Base-by-base conservation (phyloP, 2,329 filamentous ascomycete genomes). In the Canariomyces notabilis region DNA sequence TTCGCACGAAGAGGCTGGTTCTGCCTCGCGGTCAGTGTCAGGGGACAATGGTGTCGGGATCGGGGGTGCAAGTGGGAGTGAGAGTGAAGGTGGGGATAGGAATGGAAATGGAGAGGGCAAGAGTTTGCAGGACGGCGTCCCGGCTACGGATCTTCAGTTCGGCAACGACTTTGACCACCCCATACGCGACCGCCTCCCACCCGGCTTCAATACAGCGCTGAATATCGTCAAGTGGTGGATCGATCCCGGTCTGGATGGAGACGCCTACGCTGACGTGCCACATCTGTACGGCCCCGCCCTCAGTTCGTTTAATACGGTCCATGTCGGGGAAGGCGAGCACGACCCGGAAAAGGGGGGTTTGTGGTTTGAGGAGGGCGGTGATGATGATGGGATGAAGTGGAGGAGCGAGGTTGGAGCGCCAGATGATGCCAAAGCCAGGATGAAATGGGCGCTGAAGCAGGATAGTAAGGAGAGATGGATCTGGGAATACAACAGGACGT, bases 81-180 rank as follows among this genome's bases (percentile, higher is more conserved):
- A 61, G 59, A 8, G 42, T 36, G 52, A 46, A n/a, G n/a, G n/a
- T 2, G 51, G 56, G 26, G 51, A 55, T 35, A 44, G 49, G 40
- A 37, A 42, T 12, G 19, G 3, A n/a, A 31, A 14, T 15, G 50
- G 11, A 37, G 46, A 37, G 3, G 31, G 44, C 11, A 42, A 45
- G 12, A 32, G 38, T 8, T 51, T 61, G 15, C 36, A 49, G 26
- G 61, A 56, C 60, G 75, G 76, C 29, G 81, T 95, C 46, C 73
- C 74, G 3, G 89, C 80, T 36, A 67, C 78, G 20, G 82, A 94
- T 52, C 73, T 98, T 2, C 82, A 96, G 44, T 95, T 95, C 58
- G 93, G 91, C 34, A 97, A 97, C 64, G 89, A 96, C 71, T 96
- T 97, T 63, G 90, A 95, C 61, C 80, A 86, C 41, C 88, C 93